Base-by-base conservation (phyloP, 257 asterid genomes). In the Schizonepeta tenuifolia region DNA sequence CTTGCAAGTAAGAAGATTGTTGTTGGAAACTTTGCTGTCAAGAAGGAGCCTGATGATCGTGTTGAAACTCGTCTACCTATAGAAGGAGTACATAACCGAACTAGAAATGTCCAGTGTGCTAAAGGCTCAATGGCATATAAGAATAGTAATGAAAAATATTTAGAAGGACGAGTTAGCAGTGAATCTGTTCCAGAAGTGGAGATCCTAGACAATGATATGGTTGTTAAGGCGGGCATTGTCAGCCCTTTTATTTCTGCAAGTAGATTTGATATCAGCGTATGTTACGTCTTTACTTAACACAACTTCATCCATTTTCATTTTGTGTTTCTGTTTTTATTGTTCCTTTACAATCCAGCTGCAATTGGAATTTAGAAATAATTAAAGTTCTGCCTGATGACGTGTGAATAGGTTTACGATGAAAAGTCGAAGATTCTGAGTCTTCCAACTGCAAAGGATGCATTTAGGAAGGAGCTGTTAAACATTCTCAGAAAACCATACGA, bases 231-330 rank as follows among this genome's bases (percentile, higher is more conserved):
- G 41, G 75, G 71, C 66, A 72, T 49, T 50, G 1, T 5, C 28
- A 15, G 47, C 74, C 76, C 79, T 35, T 75, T 76, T 38, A 79
- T 57, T 53, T 26, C 79, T 62, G 36, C 82, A n/a, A 75, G 24
- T 51, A 31, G 3, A 65, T 51, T 10, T 49, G 55, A 74, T 57
- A 6, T 20, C 44, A 72, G 35, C 20, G 81, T 75, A 81, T 10
- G 78, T 26, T 75, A 81, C 13, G 78, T 26, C 15, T 14, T 28
- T 56, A 18, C 55, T 70, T 41, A 10, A 17, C 65, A 20, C 20
- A 41, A 51, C 15, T 7, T 0, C 36, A 14, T 12, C 40, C 18
- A 26, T 47, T 51, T 66, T 33, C 31, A 18, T 60, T 36, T 38
- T 20, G 51, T 18, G n/a, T 35, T 18, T 12, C 22, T 38, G 22